These are phyloP conservation scores for Leptodontidium sp. DNA, from an alignment of 2,329 filamentous ascomycete species.

Conservation along the genomic window DNA sequence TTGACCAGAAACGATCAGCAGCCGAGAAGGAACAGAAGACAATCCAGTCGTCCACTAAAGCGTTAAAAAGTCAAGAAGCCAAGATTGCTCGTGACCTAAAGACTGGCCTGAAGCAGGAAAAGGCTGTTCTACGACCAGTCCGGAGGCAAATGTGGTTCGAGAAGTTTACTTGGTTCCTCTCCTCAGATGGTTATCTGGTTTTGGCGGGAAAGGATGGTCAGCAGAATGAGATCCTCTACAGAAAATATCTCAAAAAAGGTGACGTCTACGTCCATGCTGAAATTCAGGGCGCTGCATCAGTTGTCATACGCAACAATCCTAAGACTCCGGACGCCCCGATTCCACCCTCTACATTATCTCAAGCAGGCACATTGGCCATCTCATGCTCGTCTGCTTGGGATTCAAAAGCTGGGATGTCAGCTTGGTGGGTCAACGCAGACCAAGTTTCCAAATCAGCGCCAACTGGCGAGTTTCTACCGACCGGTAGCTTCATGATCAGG, in stretches of 20 bases:
- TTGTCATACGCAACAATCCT: conserved; percentile 89
- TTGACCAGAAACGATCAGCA: conserved; percentile 85
- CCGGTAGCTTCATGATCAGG: conserved; percentile 80
- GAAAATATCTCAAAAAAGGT: conserved; percentile 83
- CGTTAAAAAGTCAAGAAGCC: conserved; percentile 87
- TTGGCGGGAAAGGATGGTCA: conserved; percentile 87
- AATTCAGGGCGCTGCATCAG: conserved; percentile 80
- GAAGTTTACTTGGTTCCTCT: conserved; percentile 95
- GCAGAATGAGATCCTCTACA: conserved; percentile 93
- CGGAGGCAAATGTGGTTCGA: conserved; percentile 94
- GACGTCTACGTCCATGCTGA: conserved; percentile 95
- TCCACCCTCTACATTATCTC: conserved; percentile 87
- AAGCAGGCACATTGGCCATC: conserved; percentile 86
- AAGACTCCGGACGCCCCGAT: conserved; percentile 83
- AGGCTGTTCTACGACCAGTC: conserved; percentile 83
- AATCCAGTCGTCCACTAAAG: conserved; percentile 78
- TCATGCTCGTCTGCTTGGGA: conserved; percentile 94
- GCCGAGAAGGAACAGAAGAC: conserved; percentile 91
- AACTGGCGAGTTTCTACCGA: conserved; percentile 80
- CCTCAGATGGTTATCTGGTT: conserved; percentile 92
- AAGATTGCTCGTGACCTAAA: conserved; percentile 88
- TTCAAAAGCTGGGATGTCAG: conserved; percentile 92
- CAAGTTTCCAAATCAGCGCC: conserved; percentile 88
- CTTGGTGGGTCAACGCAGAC: conserved; percentile 92
- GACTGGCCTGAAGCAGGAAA: conserved; percentile 90